Evolutionary conservation across 2,329 filamentous ascomycete species (phyloP), one percentile per base, ranked within the genome.

Genomic region (Neonectria punicea): DNA sequence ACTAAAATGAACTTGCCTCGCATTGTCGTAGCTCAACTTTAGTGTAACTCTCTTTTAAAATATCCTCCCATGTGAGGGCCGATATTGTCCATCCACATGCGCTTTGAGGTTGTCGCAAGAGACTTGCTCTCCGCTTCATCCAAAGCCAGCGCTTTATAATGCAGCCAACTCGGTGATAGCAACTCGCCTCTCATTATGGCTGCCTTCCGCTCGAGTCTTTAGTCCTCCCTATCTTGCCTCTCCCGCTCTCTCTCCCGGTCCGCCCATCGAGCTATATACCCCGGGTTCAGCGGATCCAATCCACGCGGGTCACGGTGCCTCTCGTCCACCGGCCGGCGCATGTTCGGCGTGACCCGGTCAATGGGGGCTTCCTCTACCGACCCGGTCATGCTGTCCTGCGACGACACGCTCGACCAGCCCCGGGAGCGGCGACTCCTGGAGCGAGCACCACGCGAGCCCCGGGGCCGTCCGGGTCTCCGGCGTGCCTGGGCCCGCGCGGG

Each of bases 251-350:
- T 39, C 36, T 39, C 36, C 14, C 36, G 36, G 14, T 39, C 36
- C 11, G 55, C 44, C 44, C 44, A 39, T 22, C 39, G 50, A 22
- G 46, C 20, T 36, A 25, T 43, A 47, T 59, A 59, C n/a, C 43
- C 25, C 36, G 47, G 13, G 36, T 46, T 59, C 22, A 39, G 36
- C 36, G 36, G 36, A 39, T 39, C 36, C 14, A 10, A 10, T 16
- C 6, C 14, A 8, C 14, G 14, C 36, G 14, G 5, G 14, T n/a
- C 39, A 9, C 18, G n/a, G 1, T 25, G 49, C 58, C 56, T 51
- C 46, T 20, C 16, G 11, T 32, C 46, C 56, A 58, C 43, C 22
- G 18, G 18, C 36, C 16, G 58, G 7, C 41, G 58, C 58, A 53
- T 25, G 5, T 25, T 25, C 25, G 5, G 25, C 25, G 25, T 25